Percentiles rank a stretch among this genome's conserved stretches.
Conservation (phyloP, 2,329 filamentous ascomycete genomes). For the Pestalotiopsis sp. region DNA sequence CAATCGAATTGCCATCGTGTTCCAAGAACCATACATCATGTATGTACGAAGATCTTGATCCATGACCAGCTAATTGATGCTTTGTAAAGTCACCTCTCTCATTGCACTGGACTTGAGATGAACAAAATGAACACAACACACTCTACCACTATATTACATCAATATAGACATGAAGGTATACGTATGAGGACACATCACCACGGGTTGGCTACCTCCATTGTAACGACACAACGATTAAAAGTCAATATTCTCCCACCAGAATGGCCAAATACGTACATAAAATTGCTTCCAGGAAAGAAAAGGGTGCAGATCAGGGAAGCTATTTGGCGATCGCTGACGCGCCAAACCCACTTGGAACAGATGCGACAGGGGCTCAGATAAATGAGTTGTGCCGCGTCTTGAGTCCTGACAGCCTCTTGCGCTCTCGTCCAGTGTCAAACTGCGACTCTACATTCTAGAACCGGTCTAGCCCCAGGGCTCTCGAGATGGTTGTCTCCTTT, state of each 20-base stretch:
- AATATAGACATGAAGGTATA: too few species aligned
- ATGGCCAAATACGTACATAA: neutral
- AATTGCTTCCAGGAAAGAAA: neutral
- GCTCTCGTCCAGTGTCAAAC: neutral
- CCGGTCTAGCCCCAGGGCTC: neutral
- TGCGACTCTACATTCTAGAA: neutral
- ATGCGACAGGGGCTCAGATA: neutral
- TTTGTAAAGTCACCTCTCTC: too few species aligned
- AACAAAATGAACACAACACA: too few species aligned
- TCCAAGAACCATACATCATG: too few species aligned
- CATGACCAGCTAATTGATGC: too few species aligned
- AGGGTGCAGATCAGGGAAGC: neutral
- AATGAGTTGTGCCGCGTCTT: slow-evolving; percentile 5
- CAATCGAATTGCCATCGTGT: too few species aligned
- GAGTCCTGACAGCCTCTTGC: neutral
- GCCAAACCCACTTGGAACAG: slow-evolving; percentile 2
- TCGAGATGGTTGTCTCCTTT: neutral
- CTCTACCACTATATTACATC: too few species aligned
- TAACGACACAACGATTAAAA: neutral
- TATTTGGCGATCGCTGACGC: neutral
- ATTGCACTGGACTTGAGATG: too few species aligned
- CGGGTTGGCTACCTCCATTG: neutral
- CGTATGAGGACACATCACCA: neutral
- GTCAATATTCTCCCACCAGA: neutral
- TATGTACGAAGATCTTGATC: too few species aligned